A percentile compares a stretch with the other conserved stretches of the same genome.
These are phyloP conservation scores for Boletales sp. DNA, from an alignment of 768 basidiomycete species.

Conservation along the genomic window DNA sequence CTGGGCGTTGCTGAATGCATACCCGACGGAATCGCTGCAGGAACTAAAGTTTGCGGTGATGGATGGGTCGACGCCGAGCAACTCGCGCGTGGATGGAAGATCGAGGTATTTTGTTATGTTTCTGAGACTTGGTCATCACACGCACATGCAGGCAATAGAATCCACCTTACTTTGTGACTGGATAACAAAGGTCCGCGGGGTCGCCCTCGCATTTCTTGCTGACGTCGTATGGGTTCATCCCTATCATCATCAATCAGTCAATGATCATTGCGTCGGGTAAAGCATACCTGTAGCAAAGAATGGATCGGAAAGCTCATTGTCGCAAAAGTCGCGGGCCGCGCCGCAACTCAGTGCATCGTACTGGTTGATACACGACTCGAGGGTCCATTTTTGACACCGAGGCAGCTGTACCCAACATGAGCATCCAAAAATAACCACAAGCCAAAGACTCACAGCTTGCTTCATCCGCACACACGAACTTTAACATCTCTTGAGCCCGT, in stretches of 20 bases:
- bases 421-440: neutral
- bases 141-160: neutral
- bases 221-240: slow-evolving; percentile 66
- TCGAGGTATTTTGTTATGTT: slow-evolving; percentile 61
- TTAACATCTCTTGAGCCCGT: neutral
- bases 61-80: slow-evolving; percentile 60
- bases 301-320: slow-evolving; percentile 34
- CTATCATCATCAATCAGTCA: slow-evolving; percentile 17
- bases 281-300: slow-evolving; percentile 30
- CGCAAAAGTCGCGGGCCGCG: slow-evolving; percentile 67
- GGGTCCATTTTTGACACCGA: slow-evolving; percentile 59
- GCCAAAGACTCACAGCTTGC: slow-evolving; percentile 29
- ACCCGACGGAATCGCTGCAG: slow-evolving; percentile 40
- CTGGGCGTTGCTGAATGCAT: slow-evolving; percentile 43
- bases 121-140: slow-evolving; percentile 31
- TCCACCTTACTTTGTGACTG: slow-evolving; percentile 42
- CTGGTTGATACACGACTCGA: slow-evolving; percentile 56
- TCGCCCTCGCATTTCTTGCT: slow-evolving; percentile 54
- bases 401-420: slow-evolving; percentile 48
- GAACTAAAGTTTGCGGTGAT: slow-evolving; percentile 38
- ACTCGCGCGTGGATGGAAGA: slow-evolving; percentile 46
- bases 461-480: slow-evolving; percentile 43
- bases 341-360: slow-evolving; percentile 68
- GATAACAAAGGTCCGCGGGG: slow-evolving; percentile 56
- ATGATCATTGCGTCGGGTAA: slow-evolving; percentile 6